These are phyloP conservation scores for Clavispora phyllophila DNA, from an alignment of 805 yeast species.

Conservation along the genomic window DNA sequence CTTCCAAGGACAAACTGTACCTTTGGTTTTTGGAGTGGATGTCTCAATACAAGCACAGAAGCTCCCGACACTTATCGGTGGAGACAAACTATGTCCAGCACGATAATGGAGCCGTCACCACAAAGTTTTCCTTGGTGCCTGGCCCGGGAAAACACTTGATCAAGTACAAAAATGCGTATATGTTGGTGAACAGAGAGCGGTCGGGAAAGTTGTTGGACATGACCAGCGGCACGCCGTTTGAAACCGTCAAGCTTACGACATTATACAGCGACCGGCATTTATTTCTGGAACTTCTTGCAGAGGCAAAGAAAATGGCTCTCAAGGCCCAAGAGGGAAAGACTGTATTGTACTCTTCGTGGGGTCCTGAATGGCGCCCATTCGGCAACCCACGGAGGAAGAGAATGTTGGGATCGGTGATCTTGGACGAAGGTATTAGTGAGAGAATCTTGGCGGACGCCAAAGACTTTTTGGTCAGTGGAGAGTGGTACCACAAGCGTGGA, in stretches of 20 bases:
- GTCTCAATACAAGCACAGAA: constrained; percentile 71
- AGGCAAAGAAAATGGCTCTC: constrained; percentile 81
- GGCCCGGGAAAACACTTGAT: constrained; percentile 96
- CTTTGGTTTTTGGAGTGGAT: constrained; percentile 96
- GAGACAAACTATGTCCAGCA: constrained; percentile 84
- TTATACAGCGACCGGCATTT: constrained; percentile 73
- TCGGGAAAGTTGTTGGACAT: constrained; percentile 84
- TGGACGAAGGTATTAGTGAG: constrained; percentile 72
- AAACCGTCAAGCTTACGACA: constrained; percentile 91
- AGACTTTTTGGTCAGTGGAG: constrained; percentile 74
- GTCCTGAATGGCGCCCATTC: constrained; percentile 98
- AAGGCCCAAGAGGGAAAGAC: constrained; percentile 87
- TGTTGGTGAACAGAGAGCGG: constrained; percentile 84
- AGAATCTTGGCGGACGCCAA: constrained; percentile 62
- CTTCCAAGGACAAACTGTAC: constrained; percentile 89
- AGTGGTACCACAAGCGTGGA: constrained; percentile 95
- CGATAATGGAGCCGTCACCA: constrained; percentile 84
- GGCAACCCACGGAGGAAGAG: constrained; percentile 93
- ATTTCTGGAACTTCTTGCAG: constrained; percentile 66
- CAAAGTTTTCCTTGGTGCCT: constrained; percentile 88
- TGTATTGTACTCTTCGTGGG: constrained; percentile 90
- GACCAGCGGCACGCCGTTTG: constrained; percentile 90
- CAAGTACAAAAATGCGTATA: constrained; percentile 78
- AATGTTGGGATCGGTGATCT: constrained; percentile 74
- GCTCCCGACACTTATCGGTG: constrained; percentile 81